Conservation (phyloP, 2,329 filamentous ascomycete genomes). For the Diaporthe humulicola region DNA sequence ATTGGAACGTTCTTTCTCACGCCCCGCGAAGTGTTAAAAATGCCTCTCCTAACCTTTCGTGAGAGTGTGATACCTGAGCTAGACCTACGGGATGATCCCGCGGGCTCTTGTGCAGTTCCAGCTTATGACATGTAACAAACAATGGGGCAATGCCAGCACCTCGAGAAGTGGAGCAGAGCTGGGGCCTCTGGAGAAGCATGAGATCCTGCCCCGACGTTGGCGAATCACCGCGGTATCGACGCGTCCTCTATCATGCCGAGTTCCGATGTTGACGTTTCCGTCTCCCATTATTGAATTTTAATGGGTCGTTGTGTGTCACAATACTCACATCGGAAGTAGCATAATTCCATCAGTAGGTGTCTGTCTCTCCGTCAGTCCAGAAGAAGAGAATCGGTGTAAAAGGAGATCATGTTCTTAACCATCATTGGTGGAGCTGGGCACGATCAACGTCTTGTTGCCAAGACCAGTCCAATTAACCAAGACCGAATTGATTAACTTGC, state of each 20-base stretch:
- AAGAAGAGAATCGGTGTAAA: not conserved
- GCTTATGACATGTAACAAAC: not conserved
- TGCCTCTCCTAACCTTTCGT: not conserved
- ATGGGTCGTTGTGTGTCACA: not conserved
- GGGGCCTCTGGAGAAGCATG: not conserved
- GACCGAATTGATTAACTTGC: conserved; percentile 17
- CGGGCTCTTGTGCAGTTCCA: not conserved
- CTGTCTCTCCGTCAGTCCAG: conserved; percentile 4
- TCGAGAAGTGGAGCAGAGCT: not conserved
- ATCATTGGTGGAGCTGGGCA: conserved; percentile 4
- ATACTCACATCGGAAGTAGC: not conserved
- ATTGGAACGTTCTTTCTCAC: not conserved
- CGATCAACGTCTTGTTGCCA: not conserved
- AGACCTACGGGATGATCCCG: not conserved
- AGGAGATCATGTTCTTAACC: not conserved
- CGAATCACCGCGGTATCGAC: no score
- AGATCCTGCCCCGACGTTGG: not conserved
- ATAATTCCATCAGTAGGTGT: not conserved
- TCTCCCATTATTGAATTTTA: not conserved
- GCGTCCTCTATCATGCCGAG: not conserved
- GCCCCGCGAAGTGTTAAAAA: not conserved
- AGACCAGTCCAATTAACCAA: not conserved
- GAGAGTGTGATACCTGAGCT: no score
- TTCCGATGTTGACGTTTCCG: not conserved
- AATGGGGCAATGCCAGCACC: not conserved